phyloP scores from a whole-genome alignment of 2,329 filamentous ascomycete genomes.

The Fusarium haematococcum region DNA sequence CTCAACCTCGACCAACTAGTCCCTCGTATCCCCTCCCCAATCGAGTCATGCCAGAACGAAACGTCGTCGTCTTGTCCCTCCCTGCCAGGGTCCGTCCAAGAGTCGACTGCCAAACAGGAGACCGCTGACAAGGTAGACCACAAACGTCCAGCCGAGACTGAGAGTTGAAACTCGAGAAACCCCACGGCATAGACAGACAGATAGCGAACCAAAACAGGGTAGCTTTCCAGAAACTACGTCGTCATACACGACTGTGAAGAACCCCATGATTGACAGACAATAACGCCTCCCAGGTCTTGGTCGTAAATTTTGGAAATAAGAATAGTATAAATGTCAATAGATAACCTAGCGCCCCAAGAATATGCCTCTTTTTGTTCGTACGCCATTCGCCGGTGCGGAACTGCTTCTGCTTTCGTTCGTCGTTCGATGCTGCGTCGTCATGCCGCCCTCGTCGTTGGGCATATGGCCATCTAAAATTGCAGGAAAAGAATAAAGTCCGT shows the following conservation, averaged over 20 bases:
- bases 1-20: background rate
- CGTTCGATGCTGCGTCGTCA: slow-evolving; percentile 50
- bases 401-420: slow-evolving; percentile 49
- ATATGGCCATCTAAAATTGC: slow-evolving; percentile 44
- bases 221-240: background rate
- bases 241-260: background rate
- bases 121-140: background rate
- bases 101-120: background rate
- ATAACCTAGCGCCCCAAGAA: slow-evolving; percentile 53
- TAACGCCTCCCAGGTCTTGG: slow-evolving; percentile 31
- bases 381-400: slow-evolving; percentile 55
- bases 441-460: slow-evolving; percentile 44
- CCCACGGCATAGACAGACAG: background rate
- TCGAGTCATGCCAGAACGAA: background rate
- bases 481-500: slow-evolving; percentile 42
- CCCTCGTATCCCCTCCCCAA: background rate
- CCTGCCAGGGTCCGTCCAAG: background rate
- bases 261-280: slow-evolving; percentile 4
- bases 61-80: background rate
- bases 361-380: slow-evolving; percentile 53
- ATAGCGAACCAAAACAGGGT: background rate
- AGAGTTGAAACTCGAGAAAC: background rate
- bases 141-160: background rate
- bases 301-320: slow-evolving; percentile 41
- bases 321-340: slow-evolving; percentile 51